Percentiles rank a stretch among this genome's conserved stretches.
phyloP scores from a whole-genome alignment of 345 rosid species.

The Camelina sativa region DNA sequence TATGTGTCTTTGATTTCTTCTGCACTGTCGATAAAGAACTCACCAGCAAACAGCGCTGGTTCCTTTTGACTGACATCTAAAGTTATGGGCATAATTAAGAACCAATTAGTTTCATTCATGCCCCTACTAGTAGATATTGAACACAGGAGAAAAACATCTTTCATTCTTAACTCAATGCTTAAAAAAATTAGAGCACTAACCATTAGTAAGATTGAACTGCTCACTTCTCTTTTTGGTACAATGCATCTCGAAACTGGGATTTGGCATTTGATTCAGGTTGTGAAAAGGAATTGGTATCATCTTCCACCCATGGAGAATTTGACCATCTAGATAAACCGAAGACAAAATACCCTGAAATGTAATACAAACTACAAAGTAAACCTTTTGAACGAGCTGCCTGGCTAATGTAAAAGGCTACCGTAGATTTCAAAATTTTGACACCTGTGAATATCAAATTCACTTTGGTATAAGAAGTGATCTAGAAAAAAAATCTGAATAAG shows the following conservation, averaged over 20 bases:
- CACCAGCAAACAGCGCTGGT: constrained; percentile 75
- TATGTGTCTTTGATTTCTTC: constrained; percentile 70
- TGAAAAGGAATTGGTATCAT: constrained; percentile 77
- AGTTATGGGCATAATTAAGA: constrained; percentile 3
- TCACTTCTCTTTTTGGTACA: constrained; percentile 34
- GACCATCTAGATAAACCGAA: constrained; percentile 67
- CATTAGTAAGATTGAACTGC: constrained; percentile 42
- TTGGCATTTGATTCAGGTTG: constrained; percentile 62
- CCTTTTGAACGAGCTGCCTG: constrained; percentile 6
- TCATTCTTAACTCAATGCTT: constrained; percentile 1
- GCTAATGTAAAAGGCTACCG: background rate
- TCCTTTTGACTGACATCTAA: constrained; percentile 57
- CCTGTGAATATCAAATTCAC: background rate
- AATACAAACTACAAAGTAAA: background rate
- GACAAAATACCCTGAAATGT: constrained; percentile 76
- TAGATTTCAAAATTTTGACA: background rate
- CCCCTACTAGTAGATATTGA: background rate
- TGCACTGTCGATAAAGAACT: constrained; percentile 51
- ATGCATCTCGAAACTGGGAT: constrained; percentile 48
- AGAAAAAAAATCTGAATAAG: background rate
- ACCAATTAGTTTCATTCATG: constrained; percentile 23
- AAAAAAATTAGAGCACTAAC: constrained; percentile 38
- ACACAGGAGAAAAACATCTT: background rate
- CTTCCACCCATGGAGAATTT: constrained; percentile 73
- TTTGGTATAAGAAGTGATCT: background rate